phyloP scores from a whole-genome alignment of 257 asterid species.

The Capsicum rhomboideum region DNA sequence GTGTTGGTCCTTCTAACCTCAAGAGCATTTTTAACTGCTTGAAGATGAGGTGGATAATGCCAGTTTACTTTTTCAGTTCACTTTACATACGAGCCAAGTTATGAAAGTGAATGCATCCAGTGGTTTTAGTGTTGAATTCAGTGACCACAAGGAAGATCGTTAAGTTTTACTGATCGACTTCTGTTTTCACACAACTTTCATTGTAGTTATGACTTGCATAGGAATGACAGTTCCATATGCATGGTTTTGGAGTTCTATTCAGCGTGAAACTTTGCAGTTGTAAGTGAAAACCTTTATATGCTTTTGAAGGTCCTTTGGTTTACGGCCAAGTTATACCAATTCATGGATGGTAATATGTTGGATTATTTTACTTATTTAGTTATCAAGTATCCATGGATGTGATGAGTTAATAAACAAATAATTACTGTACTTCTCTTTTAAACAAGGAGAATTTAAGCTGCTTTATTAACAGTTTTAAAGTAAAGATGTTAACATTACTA shows the following conservation, averaged over 20 bases:
- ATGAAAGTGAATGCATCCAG: background rate
- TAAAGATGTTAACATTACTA: no score
- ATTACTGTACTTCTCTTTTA: no score
- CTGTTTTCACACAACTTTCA: background rate
- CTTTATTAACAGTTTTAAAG: background rate
- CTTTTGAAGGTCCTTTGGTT: background rate
- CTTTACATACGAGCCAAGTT: background rate
- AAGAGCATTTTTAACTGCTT: slow-evolving; percentile 27
- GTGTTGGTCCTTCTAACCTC: slow-evolving; percentile 24
- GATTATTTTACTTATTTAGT: background rate
- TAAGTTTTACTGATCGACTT: background rate
- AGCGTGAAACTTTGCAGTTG: background rate
- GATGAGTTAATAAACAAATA: background rate
- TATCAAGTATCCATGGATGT: background rate
- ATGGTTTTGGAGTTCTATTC: background rate
- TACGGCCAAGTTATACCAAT: background rate
- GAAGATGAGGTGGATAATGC: slow-evolving; percentile 6
- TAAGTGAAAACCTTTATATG: background rate
- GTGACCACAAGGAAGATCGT: background rate
- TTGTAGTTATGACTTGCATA: background rate
- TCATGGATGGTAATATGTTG: background rate
- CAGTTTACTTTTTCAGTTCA: background rate
- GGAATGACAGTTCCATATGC: background rate
- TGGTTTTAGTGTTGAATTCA: background rate
- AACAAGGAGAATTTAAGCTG: background rate